Evolutionary conservation across 2,329 filamentous ascomycete species (phyloP), one percentile per base, ranked within the genome.

Genomic region (Moelleriella libera): DNA sequence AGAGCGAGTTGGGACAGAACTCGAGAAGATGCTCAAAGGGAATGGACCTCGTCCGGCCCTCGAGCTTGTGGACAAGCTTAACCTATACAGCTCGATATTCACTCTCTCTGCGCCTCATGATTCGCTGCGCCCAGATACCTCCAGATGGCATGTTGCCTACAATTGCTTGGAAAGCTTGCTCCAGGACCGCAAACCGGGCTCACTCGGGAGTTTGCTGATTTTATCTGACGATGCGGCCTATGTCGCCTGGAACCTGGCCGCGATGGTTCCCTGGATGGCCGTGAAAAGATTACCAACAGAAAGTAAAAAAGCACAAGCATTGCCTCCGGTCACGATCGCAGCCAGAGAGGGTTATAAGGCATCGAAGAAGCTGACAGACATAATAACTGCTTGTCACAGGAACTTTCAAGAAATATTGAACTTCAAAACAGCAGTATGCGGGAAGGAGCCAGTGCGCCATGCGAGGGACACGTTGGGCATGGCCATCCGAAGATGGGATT

Each of bases 1-100:
- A 47, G 92, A 98, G 63, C 75, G 92, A 49, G 82, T 98, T 2
- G 87, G 88, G 0, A 76, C 83, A 4, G 92, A 98, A 61, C 58
- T 96, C 4, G 85, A 90, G 59, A 97, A 97, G 71, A 94, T 94
- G 81, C 69, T 97, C 14, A 83, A 79, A 42, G 80, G 74, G 34
- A 73, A 75, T 9, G 69, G 80, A 55, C 82, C 84, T 6, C 66
- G 68, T 45, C 68, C 70, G 53, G 74, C 84, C 6, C 65, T 89
- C n/a, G 63, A 72, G 30, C 69, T 85, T 10, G 78, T 90, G 41
- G 70, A 88, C 58, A 65, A 73, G 2, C 71, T 89, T 11, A 72
- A 72, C 6, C 72, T 90, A 2, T 89, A 88, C 59, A 69, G 74
- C 41, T 80, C 82, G 4, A 80, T 90, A 47, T 92, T 90, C 58